Evolutionary conservation across 345 rosid genomes (phyloP).

Genomic region (Ceriops decandra): DNA sequence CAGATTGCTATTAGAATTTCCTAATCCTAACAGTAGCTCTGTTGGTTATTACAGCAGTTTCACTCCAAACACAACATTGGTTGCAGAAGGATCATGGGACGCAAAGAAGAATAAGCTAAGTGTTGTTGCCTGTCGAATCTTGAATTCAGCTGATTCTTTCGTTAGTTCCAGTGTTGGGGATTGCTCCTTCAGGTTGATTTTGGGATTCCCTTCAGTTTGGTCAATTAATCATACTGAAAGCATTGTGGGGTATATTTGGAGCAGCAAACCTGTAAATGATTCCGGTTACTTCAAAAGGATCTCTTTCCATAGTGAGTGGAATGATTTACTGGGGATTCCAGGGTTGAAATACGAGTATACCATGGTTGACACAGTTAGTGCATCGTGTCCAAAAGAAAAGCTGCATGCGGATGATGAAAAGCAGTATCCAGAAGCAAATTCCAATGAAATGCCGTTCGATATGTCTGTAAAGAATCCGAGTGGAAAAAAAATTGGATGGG

Average conservation of each 20-base stretch:
- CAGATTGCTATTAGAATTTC: constrained; percentile 26
- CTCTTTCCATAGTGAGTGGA: neutral
- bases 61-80: constrained; percentile 21
- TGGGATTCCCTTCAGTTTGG: constrained; percentile 37
- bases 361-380: constrained; percentile 10
- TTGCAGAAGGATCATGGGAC: constrained; percentile 39
- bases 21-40: constrained; percentile 8
- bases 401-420: neutral
- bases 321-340: neutral
- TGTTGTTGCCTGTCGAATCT: constrained; percentile 30
- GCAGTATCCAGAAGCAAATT: constrained; percentile 25
- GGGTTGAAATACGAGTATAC: constrained; percentile 33
- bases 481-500: constrained; percentile 15
- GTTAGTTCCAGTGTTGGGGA: constrained; percentile 20
- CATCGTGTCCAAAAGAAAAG: constrained; percentile 11
- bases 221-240: constrained; percentile 20
- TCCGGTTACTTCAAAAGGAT: constrained; percentile 22
- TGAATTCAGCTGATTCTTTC: constrained; percentile 1
- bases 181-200: constrained; percentile 29
- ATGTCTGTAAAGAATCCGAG: constrained; percentile 15
- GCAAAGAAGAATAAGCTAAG: constrained; percentile 19
- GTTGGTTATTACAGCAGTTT: constrained; percentile 3
- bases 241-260: constrained; percentile 28
- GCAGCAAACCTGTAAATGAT: constrained; percentile 9
- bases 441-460: constrained; percentile 22